Percentiles rank a stretch among this genome's conserved stretches.
Evolutionary conservation across 805 yeast species (phyloP).

Genomic region (Kodamaea restingae): DNA sequence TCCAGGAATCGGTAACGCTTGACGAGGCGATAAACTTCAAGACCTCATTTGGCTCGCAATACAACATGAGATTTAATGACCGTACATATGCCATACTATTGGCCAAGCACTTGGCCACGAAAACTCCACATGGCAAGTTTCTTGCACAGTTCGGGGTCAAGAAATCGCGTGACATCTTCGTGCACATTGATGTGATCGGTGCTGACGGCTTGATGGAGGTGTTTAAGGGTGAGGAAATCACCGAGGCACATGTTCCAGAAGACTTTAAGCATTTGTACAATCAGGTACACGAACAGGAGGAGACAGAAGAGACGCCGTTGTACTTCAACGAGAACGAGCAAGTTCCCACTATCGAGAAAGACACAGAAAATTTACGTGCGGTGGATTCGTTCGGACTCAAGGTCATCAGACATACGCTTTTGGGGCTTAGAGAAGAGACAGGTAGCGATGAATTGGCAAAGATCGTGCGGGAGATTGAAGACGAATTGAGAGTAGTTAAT

Average conservation of each 20-base stretch:
- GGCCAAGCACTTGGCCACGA: constrained; percentile 30
- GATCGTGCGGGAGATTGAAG: constrained; percentile 26
- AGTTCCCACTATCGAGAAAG: constrained; percentile 48
- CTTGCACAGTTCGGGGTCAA: constrained; percentile 9
- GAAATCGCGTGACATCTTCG: constrained; percentile 31
- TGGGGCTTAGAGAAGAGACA: constrained; percentile 35
- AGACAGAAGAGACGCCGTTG: constrained; percentile 13
- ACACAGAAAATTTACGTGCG: constrained; percentile 51
- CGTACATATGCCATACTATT: constrained; percentile 59
- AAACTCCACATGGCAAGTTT: constrained; percentile 9
- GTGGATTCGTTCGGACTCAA: constrained; percentile 77
- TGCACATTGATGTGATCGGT: constrained; percentile 52
- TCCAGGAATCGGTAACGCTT: constrained; percentile 36
- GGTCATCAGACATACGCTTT: constrained; percentile 69
- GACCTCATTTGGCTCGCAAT: constrained; percentile 22
- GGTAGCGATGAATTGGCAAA: constrained; percentile 19
- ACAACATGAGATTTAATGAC: constrained; percentile 39
- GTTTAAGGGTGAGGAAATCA: constrained; percentile 22
- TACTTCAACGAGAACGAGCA: constrained; percentile 30
- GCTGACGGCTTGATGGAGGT: constrained; percentile 40
- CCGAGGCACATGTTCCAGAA: constrained; percentile 28
- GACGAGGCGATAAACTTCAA: constrained; percentile 44
- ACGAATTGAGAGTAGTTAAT: constrained; percentile 22
- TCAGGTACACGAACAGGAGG: constrained; percentile 18
- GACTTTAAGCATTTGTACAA: constrained; percentile 30